Base-by-base conservation (phyloP, 768 basidiomycete species). In the Bullera alba region DNA sequence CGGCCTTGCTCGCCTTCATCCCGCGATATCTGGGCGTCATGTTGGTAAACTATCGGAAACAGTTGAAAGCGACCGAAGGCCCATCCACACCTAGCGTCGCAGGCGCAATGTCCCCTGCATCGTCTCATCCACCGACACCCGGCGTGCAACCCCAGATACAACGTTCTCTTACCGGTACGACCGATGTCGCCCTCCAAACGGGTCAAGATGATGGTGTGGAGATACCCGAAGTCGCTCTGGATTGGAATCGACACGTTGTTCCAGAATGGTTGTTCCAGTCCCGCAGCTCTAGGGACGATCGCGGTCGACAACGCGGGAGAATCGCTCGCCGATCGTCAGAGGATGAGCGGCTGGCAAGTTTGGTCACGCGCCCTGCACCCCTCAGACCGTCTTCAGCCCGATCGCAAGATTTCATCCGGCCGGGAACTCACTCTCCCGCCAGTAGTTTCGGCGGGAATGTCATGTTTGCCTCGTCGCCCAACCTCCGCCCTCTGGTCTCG, bases 1-100 rank as follows among this genome's bases (percentile, higher is more conserved):
- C 95, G 0, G 90, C 88, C 3, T 78, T 99, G 7, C 79, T 97
- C 3, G 85, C 81, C 14, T 99, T 89, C 65, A 95, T 96, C 53
- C 95, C 95, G n/a, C 84, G 92, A 37, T 99, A 99, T 73, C 78
- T 99, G 15, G 95, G 95, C 21, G 95, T 99, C 48, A 95, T 99
- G 90, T 80, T 97, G 35, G 93, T 99, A 62, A 93, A 85, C 46
- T 97, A 97, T 68, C 83, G 95, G 22, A 81, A 85, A 14, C 86
- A 89, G 0, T 73, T 71, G 1, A 72, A 28, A n/a, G 48, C 43
- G 6, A 49, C 54, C 27, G 60, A 63, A 30, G 56, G 53, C 6
- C 36, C 60, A 5, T 25, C 36, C n/a, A 55, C 59, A 19, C 48
- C 56, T 36, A 26, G 47, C 45, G 48, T 50, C 29, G 50, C 44